Conservation (phyloP, 2,329 filamentous ascomycete genomes). For the Massarina eburnea region DNA sequence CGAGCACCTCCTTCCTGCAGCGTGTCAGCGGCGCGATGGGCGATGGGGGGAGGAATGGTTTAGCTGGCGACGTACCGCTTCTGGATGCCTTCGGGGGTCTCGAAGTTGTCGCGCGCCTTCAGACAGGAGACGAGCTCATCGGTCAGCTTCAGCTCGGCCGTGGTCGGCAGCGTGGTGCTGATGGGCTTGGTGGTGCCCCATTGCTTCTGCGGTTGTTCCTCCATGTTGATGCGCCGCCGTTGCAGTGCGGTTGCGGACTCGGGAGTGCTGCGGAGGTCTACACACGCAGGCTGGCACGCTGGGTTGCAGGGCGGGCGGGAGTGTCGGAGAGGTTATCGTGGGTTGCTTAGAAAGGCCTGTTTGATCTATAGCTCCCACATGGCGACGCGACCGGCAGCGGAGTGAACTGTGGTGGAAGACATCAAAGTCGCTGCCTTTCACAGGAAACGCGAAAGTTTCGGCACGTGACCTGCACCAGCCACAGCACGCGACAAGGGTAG, state of each 20-base stretch:
- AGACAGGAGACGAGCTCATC: conserved; percentile 81
- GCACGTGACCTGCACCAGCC: background rate
- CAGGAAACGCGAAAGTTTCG: background rate
- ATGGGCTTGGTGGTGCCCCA: conserved; percentile 85
- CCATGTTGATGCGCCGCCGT: conserved; percentile 27
- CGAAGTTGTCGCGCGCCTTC: conserved; percentile 88
- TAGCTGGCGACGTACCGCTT: conserved; percentile 64
- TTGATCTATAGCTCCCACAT: conserved; percentile 33
- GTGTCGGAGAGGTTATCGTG: background rate
- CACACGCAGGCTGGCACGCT: conserved; percentile 5
- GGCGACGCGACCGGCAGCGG: conserved; percentile 16
- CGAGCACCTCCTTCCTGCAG: conserved; percentile 70
- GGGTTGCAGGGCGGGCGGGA: conserved; percentile 12
- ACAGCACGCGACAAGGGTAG: background rate
- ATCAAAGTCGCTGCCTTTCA: conserved; percentile 1
- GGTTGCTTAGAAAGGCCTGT: background rate
- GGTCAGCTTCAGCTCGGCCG: conserved; percentile 74
- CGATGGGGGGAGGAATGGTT: background rate
- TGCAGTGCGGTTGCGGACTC: conserved; percentile 16
- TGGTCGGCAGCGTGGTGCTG: conserved; percentile 73
- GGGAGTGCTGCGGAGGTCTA: conserved; percentile 22
- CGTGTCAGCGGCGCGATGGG: conserved; percentile 14
- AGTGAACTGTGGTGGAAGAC: conserved; percentile 15
- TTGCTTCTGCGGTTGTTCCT: conserved; percentile 32
- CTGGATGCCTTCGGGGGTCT: conserved; percentile 77